Evolutionary conservation across 2,329 filamentous ascomycete genomes (phyloP).

Genomic region (Stemphylium beticola): DNA sequence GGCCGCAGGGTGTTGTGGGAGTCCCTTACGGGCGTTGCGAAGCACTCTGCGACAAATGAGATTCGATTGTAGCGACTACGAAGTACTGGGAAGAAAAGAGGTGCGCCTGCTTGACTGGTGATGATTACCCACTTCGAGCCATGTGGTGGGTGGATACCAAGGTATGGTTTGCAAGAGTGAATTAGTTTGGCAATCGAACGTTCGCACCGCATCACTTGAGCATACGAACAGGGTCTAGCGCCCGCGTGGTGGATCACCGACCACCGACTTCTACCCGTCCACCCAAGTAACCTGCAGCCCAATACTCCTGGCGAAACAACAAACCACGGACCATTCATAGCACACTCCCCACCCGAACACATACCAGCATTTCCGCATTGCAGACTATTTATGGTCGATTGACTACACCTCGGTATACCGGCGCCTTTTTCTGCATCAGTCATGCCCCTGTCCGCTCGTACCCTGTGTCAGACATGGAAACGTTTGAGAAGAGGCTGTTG

Average conservation of each 20-base stretch:
- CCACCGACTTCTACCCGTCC: constrained; percentile 4
- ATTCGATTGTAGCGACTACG: not conserved
- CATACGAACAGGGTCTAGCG: constrained; percentile 15
- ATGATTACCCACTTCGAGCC: constrained; percentile 1
- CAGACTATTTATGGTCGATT: no score
- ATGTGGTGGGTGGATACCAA: constrained; percentile 4
- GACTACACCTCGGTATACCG: no score
- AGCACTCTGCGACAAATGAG: not conserved
- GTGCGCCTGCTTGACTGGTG: not conserved
- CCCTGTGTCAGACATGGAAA: no score
- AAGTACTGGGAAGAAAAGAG: not conserved
- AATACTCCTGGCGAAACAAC: no score
- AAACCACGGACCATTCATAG: no score
- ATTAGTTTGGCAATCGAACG: constrained; percentile 14
- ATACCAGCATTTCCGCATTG: no score
- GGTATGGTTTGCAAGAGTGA: constrained; percentile 19
- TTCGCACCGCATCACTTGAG: constrained; percentile 19
- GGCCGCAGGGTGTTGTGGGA: not conserved
- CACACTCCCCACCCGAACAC: no score
- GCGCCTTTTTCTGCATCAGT: no score
- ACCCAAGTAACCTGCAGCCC: not conserved
- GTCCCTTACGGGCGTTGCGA: not conserved
- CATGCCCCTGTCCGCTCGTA: no score
- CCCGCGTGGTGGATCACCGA: not conserved
- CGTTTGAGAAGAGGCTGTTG: no score